phyloP scores from a whole-genome alignment of 345 rosid genomes.

The Populus pruinosa region DNA sequence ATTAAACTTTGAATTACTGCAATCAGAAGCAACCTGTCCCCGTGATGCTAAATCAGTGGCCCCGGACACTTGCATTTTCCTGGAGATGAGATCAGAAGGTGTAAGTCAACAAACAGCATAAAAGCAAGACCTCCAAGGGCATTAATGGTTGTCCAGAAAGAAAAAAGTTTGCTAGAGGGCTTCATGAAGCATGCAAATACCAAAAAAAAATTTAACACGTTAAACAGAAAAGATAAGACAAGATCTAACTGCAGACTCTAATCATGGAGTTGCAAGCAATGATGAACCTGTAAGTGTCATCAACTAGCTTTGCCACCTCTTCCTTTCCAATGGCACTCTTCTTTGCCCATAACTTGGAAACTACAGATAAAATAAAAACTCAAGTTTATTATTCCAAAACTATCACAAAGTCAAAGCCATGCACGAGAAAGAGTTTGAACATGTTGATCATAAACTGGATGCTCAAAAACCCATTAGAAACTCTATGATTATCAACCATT shows the following conservation, averaged over 20 bases:
- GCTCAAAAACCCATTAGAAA: background rate
- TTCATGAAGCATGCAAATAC: background rate
- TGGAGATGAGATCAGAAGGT: constrained; percentile 31
- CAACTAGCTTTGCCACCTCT: constrained; percentile 81
- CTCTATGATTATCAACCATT: background rate
- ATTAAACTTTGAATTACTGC: constrained; percentile 57
- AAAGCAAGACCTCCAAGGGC: constrained; percentile 6
- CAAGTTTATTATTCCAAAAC: background rate
- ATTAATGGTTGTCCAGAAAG: background rate
- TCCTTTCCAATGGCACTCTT: constrained; percentile 68
- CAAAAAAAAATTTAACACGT: background rate
- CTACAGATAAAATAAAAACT: constrained; percentile 29
- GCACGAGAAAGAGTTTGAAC: background rate
- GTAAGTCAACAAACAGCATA: constrained; percentile 12
- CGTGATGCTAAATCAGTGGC: constrained; percentile 84
- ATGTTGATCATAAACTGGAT: background rate
- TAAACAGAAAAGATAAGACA: background rate
- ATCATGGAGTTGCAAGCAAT: background rate
- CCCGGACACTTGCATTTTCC: constrained; percentile 91
- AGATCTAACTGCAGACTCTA: background rate
- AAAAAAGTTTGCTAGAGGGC: background rate
- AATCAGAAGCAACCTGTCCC: constrained; percentile 62
- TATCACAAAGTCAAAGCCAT: background rate
- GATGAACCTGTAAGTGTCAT: constrained; percentile 77
- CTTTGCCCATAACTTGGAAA: constrained; percentile 68